phyloP scores from a whole-genome alignment of 2,329 filamentous ascomycete genomes.

The Ascochyta pisi region DNA sequence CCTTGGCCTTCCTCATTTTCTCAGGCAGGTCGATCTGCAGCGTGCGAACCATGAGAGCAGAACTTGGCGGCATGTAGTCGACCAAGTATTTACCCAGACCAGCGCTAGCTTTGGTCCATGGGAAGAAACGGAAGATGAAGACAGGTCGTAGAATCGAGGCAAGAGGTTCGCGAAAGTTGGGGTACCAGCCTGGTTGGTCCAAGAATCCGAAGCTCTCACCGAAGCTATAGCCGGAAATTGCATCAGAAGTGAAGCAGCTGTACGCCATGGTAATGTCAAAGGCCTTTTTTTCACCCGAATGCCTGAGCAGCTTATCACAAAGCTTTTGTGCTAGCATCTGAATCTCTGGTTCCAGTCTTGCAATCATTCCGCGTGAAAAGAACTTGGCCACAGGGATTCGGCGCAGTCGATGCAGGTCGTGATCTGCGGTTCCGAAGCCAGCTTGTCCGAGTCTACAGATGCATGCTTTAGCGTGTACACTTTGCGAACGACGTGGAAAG shows the following conservation, averaged over 20 bases:
- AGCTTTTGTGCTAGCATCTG: constrained; percentile 29
- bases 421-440: constrained; percentile 32
- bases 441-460: constrained; percentile 26
- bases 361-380: constrained; percentile 43
- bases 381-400: constrained; percentile 44
- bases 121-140: constrained; percentile 37
- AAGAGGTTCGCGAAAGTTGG: constrained; percentile 34
- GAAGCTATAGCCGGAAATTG: constrained; percentile 35
- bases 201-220: constrained; percentile 34
- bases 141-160: constrained; percentile 27
- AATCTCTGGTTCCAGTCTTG: constrained; percentile 32
- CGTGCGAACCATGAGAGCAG: constrained; percentile 28
- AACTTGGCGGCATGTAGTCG: constrained; percentile 30
- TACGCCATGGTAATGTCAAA: constrained; percentile 39
- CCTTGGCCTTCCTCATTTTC: constrained; percentile 30
- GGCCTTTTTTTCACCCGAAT: constrained; percentile 22
- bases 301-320: constrained; percentile 32
- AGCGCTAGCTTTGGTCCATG: constrained; percentile 29
- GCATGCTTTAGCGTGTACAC: not conserved
- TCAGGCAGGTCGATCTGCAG: constrained; percentile 38
- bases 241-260: constrained; percentile 36
- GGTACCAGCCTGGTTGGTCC: constrained; percentile 34
- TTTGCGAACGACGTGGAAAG: not conserved
- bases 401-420: constrained; percentile 44
- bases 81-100: constrained; percentile 25